phyloP scores from a whole-genome alignment of 192 early-diverging fungal genomes.

The Coemansia sp. region DNA sequence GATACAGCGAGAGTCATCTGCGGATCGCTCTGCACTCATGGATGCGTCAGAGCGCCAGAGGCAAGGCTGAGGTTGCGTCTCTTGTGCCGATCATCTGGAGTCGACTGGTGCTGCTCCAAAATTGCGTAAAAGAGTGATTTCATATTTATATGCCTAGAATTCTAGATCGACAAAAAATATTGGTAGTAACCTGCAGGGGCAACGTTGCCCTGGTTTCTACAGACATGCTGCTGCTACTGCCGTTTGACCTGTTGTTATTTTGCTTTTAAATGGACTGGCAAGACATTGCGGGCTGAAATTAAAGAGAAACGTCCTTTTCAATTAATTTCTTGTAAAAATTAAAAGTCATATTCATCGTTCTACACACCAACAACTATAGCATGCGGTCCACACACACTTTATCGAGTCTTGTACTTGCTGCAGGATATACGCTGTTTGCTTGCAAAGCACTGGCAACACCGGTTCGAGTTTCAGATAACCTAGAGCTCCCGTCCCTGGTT shows the following conservation, averaged over 20 bases:
- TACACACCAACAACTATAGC: background rate
- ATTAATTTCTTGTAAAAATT: no score
- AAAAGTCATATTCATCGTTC: background rate
- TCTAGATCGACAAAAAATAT: no score
- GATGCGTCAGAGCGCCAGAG: slow-evolving; percentile 10
- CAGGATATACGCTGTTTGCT: background rate
- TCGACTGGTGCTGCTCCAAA: slow-evolving; percentile 32
- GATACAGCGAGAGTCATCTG: slow-evolving; percentile 15
- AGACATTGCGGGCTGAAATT: no score
- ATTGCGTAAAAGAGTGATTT: background rate
- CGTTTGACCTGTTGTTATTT: no score
- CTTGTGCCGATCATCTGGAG: slow-evolving; percentile 46
- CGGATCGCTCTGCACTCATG: slow-evolving; percentile 25
- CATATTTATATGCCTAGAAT: background rate
- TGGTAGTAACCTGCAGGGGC: no score
- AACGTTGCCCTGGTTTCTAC: no score
- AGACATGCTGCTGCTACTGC: no score
- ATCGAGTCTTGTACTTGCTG: background rate
- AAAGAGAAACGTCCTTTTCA: background rate
- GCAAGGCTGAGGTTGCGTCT: background rate
- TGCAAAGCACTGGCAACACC: background rate
- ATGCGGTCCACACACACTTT: background rate
- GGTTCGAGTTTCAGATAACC: background rate
- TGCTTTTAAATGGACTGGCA: no score
- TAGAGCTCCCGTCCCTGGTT: background rate